A percentile compares a stretch with the other conserved stretches of the same genome.
phyloP scores from a whole-genome alignment of 2,329 filamentous ascomycete species.

The Colletotrichum liriopes region DNA sequence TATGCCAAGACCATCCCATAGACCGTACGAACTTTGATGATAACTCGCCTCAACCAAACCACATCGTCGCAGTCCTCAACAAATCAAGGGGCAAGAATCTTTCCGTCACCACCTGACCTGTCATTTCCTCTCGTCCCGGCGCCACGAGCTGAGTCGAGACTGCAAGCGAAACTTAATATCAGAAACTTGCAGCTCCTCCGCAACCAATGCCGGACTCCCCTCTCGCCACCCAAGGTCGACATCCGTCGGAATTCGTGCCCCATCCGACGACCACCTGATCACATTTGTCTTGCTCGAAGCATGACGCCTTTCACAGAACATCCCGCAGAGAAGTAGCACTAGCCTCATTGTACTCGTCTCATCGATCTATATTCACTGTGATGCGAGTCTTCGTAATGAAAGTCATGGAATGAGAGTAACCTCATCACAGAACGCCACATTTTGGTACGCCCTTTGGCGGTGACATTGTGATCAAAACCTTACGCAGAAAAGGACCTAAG shows the following conservation, averaged over 20 bases:
- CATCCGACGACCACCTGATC: neutral
- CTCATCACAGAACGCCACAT: neutral
- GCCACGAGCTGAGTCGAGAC: neutral
- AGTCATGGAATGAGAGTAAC: neutral
- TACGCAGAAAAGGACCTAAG: no score
- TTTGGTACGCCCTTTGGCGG: neutral
- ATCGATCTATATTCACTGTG: neutral
- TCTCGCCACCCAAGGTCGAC: neutral
- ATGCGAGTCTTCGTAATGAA: neutral
- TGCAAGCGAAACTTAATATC: neutral
- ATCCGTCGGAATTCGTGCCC: conserved; percentile 2
- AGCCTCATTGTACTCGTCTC: neutral
- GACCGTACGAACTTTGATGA: neutral
- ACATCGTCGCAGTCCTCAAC: neutral
- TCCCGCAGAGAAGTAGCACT: neutral
- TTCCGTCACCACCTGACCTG: neutral
- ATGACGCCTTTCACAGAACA: neutral
- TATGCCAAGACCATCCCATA: neutral
- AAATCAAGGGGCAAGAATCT: neutral
- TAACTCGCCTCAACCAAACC: neutral
- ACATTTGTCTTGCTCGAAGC: neutral
- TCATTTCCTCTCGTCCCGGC: neutral
- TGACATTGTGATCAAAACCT: neutral
- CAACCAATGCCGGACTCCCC: neutral
- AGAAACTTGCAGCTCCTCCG: neutral